Evolutionary conservation across 331 rosid species (phyloP).

Genomic region (Prunus yedoensis): DNA sequence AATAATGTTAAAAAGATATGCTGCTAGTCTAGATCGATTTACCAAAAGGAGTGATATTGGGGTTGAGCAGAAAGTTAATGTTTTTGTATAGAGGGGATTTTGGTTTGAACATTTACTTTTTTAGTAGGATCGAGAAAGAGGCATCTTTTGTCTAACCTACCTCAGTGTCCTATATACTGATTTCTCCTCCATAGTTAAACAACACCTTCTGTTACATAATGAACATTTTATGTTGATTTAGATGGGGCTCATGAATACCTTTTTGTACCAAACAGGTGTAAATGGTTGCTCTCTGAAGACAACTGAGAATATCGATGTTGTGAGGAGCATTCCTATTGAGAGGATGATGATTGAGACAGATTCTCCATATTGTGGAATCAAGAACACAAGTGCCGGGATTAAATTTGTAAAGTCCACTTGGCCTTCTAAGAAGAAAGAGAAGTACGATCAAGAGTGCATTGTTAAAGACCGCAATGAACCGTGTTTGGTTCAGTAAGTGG

Average conservation of each 20-base stretch:
- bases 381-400: constrained; percentile 85
- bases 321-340: constrained; percentile 73
- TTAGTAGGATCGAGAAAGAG: not conserved
- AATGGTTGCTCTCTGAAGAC: constrained; percentile 93
- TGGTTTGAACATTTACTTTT: not conserved
- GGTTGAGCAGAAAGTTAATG: not conserved
- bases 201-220: not conserved
- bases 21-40: not conserved
- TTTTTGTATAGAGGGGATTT: not conserved
- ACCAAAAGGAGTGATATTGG: not conserved
- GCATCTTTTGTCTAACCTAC: not conserved
- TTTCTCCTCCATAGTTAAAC: not conserved
- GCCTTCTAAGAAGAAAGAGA: constrained; percentile 95
- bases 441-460: constrained; percentile 63
- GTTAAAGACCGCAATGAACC: constrained; percentile 97
- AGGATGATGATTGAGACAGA: constrained; percentile 95
- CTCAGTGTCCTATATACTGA: not conserved
- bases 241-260: not conserved
- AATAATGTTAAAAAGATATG: not conserved
- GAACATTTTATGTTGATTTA: not conserved
- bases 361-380: constrained; percentile 93
- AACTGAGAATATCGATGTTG: constrained; percentile 73
- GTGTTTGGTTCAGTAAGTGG: constrained; percentile 73
- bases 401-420: constrained; percentile 74
- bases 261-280: constrained; percentile 51